Percentiles rank a stretch among this genome's conserved stretches.
phyloP scores from a whole-genome alignment of 257 asterid genomes.

The Solanum pennellii region DNA sequence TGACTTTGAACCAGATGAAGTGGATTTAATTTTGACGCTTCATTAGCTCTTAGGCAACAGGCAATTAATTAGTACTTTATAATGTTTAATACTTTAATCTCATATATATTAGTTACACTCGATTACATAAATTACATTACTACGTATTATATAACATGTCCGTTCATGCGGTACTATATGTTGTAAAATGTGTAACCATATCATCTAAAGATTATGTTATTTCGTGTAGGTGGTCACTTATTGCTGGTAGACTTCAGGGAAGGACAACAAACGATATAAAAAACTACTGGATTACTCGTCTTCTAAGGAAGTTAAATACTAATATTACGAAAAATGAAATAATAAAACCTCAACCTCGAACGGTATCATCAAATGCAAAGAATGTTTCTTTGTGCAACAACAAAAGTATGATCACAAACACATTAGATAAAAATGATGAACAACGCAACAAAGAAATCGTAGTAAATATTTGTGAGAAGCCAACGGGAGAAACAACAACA shows the following conservation, averaged over 20 bases:
- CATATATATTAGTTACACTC: no score
- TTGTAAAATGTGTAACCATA: background rate
- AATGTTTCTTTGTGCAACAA: background rate
- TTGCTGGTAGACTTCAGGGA: conserved; percentile 59
- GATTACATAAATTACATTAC: no score
- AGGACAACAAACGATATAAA: conserved; percentile 68
- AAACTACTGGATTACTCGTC: conserved; percentile 54
- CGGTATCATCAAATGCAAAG: background rate
- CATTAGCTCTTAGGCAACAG: conserved; percentile 61
- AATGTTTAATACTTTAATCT: background rate
- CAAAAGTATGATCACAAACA: background rate
- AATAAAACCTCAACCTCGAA: background rate
- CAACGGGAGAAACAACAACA: background rate
- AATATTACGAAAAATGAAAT: background rate
- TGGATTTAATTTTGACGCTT: conserved; percentile 32
- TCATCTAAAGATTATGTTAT: background rate
- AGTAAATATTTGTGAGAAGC: background rate
- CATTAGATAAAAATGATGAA: background rate
- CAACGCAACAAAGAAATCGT: background rate
- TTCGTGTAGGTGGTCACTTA: conserved; percentile 50
- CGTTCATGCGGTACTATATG: no score
- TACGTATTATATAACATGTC: background rate
- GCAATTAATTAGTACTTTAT: conserved; percentile 4
- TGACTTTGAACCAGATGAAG: conserved; percentile 38
- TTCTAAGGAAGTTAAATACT: background rate